A percentile compares a stretch with the other conserved stretches of the same genome.
These are phyloP conservation scores for Fusarium sp. DNA, from an alignment of 2,329 filamentous ascomycete species.

Conservation along the genomic window DNA sequence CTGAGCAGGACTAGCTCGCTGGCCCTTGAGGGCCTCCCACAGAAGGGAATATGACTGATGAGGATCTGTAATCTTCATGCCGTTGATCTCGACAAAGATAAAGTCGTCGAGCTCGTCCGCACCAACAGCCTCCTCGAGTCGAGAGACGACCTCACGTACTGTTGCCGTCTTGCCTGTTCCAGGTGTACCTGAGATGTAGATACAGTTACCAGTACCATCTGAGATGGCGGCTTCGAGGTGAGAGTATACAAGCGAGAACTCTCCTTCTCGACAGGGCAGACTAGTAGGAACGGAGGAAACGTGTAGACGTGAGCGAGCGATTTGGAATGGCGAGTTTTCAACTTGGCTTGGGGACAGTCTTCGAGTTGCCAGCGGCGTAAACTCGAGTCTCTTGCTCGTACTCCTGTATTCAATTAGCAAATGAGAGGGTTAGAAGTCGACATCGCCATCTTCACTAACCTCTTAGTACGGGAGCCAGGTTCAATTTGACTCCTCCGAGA, in stretches of 20 bases:
- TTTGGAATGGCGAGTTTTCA: constrained; percentile 86
- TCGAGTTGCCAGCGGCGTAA: constrained; percentile 92
- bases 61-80: constrained; percentile 98
- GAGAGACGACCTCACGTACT: constrained; percentile 90
- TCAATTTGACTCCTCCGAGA: constrained; percentile 44
- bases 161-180: constrained; percentile 98
- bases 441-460: constrained; percentile 25
- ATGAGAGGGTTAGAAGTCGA: no score
- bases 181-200: constrained; percentile 98
- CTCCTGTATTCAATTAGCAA: constrained; percentile 45
- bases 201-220: constrained; percentile 92
- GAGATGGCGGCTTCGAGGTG: constrained; percentile 94
- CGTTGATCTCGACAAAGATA: constrained; percentile 99
- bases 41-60: constrained; percentile 94
- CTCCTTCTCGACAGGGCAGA: constrained; percentile 88
- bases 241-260: constrained; percentile 91
- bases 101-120: constrained; percentile 97
- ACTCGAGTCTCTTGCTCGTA: constrained; percentile 77
- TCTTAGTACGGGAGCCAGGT: constrained; percentile 47
- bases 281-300: constrained; percentile 91
- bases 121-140: constrained; percentile 84
- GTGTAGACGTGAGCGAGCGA: constrained; percentile 86
- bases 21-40: constrained; percentile 94
- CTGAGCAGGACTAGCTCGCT: constrained; percentile 90
- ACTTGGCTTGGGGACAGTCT: constrained; percentile 77